Percentiles rank a stretch among this genome's conserved stretches.
Conservation (phyloP, 169 alveolate genomes). For the Plasmodium relictum region DNA sequence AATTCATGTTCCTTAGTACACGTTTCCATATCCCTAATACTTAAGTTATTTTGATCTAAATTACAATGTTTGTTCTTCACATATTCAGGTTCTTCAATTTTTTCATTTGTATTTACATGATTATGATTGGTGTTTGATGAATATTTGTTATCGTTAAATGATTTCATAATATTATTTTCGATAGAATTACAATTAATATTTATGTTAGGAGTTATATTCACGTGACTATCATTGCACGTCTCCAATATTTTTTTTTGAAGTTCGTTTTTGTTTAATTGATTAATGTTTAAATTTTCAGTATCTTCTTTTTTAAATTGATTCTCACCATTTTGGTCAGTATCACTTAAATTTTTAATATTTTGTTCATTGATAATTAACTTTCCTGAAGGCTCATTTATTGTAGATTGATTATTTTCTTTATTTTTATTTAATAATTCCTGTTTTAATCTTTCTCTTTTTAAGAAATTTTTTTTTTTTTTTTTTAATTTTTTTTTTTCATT, state of each 20-base stretch:
- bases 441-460: constrained; percentile 63
- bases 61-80: background rate
- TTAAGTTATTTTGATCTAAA: background rate
- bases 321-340: background rate
- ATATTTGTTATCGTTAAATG: too few species aligned
- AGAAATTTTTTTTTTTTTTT: constrained; percentile 33
- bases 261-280: background rate
- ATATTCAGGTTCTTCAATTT: background rate
- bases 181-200: too few species aligned
- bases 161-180: too few species aligned
- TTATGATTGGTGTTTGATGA: too few species aligned
- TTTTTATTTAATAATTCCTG: constrained; percentile 5
- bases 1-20: too few species aligned
- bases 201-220: too few species aligned
- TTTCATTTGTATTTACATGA: background rate
- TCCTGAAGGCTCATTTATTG: background rate
- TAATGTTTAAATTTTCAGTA: background rate
- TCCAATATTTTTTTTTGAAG: background rate
- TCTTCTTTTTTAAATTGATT: constrained; percentile 55
- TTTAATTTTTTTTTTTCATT: constrained; percentile 44
- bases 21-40: background rate
- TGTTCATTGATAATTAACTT: background rate
- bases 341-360: background rate
- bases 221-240: background rate
- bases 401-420: constrained; percentile 5